phyloP scores from a whole-genome alignment of 179 eudicot genomes.

The Silene coronaria region DNA sequence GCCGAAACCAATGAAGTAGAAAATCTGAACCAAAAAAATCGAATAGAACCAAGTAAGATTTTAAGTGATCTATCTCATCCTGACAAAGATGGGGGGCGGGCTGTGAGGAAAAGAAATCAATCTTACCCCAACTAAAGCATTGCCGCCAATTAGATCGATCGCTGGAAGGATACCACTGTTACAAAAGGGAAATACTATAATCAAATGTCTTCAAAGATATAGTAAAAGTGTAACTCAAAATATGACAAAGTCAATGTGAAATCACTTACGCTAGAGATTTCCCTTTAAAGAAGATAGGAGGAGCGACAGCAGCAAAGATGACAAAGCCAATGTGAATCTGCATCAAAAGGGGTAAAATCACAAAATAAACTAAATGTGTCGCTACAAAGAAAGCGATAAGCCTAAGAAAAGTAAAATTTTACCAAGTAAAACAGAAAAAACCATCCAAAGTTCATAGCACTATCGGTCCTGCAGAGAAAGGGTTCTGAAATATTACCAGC shows the following conservation, averaged over 20 bases:
- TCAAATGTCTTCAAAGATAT: neutral
- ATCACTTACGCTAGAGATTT: constrained; percentile 78
- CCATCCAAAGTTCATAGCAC: constrained; percentile 80
- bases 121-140: constrained; percentile 79
- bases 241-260: neutral
- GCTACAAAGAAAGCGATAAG: neutral
- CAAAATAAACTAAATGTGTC: constrained; percentile 2
- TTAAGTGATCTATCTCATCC: neutral
- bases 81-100: neutral
- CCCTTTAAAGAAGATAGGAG: constrained; percentile 78
- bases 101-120: neutral
- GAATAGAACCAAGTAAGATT: neutral
- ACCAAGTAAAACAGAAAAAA: constrained; percentile 74
- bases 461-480: constrained; percentile 59
- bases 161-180: constrained; percentile 90
- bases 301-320: constrained; percentile 89
- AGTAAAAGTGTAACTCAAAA: neutral
- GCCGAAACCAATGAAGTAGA: constrained; percentile 89
- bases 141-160: constrained; percentile 49
- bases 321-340: constrained; percentile 79
- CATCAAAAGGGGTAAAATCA: neutral
- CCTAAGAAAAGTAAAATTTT: constrained; percentile 4
- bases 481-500: constrained; percentile 4
- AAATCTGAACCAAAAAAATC: constrained; percentile 37
- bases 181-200: neutral